Percentiles rank a stretch among this genome's conserved stretches.
These are phyloP conservation scores for Porpolomopsis calyptriformis DNA, from an alignment of 768 basidiomycete species.

Conservation along the genomic window DNA sequence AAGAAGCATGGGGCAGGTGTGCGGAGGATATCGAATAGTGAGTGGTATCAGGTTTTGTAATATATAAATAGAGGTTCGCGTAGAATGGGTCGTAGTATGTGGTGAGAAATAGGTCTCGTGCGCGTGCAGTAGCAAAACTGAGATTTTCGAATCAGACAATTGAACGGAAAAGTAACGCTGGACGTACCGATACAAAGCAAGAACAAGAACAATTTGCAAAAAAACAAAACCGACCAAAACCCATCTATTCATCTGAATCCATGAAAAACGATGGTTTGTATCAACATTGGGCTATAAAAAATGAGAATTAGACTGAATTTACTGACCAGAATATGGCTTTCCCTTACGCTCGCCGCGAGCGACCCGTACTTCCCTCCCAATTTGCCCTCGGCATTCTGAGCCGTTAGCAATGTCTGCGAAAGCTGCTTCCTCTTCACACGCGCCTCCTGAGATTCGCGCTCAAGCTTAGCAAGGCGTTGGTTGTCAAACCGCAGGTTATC, in stretches of 20 bases:
- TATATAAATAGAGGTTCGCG: constrained; percentile 54
- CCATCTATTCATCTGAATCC: constrained; percentile 21
- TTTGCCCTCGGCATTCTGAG: constrained; percentile 26
- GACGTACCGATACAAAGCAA: constrained; percentile 51
- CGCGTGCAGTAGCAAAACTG: constrained; percentile 38
- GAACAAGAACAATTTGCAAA: constrained; percentile 35
- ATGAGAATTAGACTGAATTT: constrained; percentile 1
- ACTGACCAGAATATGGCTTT: constrained; percentile 30
- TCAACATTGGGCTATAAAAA: constrained; percentile 10
- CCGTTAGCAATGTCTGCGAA: constrained; percentile 28
- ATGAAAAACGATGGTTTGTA: constrained; percentile 15
- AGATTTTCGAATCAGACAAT: constrained; percentile 7
- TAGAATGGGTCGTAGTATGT: constrained; percentile 74
- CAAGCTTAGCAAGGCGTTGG: constrained; percentile 38
- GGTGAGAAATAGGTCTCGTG: constrained; percentile 53
- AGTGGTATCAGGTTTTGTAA: constrained; percentile 32
- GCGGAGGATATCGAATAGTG: constrained; percentile 23
- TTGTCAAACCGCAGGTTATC: constrained; percentile 30
- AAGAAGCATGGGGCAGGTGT: constrained; percentile 19
- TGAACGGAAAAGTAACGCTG: neutral
- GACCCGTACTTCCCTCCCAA: constrained; percentile 24
- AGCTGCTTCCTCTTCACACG: constrained; percentile 40
- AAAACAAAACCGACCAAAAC: constrained; percentile 25
- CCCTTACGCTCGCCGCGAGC: constrained; percentile 27
- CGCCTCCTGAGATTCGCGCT: constrained; percentile 42